These are phyloP conservation scores for Spizellomyces punctatus DNA, from an alignment of 192 early-diverging fungal genomes.

Conservation along the genomic window DNA sequence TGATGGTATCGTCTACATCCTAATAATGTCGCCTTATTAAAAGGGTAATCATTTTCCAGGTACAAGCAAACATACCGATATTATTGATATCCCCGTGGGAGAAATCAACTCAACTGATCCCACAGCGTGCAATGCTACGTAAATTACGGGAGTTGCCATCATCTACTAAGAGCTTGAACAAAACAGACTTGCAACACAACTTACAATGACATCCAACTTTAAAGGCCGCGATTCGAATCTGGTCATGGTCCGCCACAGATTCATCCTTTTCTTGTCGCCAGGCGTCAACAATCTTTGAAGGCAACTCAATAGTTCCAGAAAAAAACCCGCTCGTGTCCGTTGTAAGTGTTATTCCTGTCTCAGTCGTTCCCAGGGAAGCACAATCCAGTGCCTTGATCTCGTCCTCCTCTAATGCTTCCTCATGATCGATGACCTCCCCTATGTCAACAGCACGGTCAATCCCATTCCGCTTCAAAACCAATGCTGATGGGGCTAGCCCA, in stretches of 20 bases:
- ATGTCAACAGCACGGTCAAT: slow-evolving; percentile 5
- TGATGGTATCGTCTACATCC: slow-evolving; percentile 89
- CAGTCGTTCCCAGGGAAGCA: slow-evolving; percentile 11
- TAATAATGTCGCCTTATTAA: not conserved
- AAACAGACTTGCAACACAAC: slow-evolving; percentile 14
- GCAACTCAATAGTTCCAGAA: slow-evolving; percentile 36
- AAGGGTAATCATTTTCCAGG: slow-evolving; percentile 40
- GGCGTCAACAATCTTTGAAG: slow-evolving; percentile 28
- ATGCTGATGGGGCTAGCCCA: slow-evolving; percentile 42
- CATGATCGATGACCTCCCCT: not conserved
- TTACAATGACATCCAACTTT: slow-evolving; percentile 17
- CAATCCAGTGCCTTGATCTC: slow-evolving; percentile 17
- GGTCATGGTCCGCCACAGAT: slow-evolving; percentile 19
- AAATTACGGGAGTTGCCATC: slow-evolving; percentile 16
- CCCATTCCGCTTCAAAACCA: slow-evolving; percentile 36
- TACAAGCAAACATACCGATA: slow-evolving; percentile 45
- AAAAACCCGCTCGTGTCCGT: slow-evolving; percentile 45
- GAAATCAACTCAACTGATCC: slow-evolving; percentile 65
- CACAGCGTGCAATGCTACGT: slow-evolving; percentile 36
- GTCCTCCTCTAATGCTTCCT: not conserved
- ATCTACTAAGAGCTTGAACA: too few relatives aligned
- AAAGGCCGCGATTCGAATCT: slow-evolving; percentile 41
- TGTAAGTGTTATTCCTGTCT: slow-evolving; percentile 30
- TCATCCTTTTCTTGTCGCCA: slow-evolving; percentile 37
- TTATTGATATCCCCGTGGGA: slow-evolving; percentile 72